Evolutionary conservation across 208 protist genomes (phyloP).

Genomic region (Blechomonas ayalai): DNA sequence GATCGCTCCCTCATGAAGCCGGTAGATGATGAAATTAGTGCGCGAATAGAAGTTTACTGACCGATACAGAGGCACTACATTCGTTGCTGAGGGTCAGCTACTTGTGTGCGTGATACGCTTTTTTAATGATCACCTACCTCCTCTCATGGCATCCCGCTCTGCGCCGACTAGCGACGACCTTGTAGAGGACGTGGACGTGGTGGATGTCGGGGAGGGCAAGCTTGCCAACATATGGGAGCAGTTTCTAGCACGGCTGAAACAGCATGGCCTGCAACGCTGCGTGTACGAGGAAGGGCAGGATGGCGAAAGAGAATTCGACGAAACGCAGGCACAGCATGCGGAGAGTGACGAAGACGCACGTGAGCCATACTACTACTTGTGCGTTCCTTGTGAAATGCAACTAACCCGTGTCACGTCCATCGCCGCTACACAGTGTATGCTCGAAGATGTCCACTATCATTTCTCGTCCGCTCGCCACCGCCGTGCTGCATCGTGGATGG

Average conservation of each 20-base stretch:
- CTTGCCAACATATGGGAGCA: constrained; percentile 51
- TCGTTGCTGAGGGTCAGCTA: too few relatives aligned
- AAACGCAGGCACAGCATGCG: not conserved
- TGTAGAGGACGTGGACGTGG: constrained; percentile 23
- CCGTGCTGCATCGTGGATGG: constrained; percentile 60
- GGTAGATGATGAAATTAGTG: too few relatives aligned
- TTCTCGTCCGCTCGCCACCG: constrained; percentile 70
- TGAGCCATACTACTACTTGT: constrained; percentile 77
- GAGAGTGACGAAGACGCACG: constrained; percentile 16
- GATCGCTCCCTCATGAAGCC: too few relatives aligned
- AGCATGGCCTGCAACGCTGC: constrained; percentile 75
- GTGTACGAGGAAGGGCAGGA: constrained; percentile 24
- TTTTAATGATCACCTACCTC: too few relatives aligned
- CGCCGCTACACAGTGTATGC: constrained; percentile 35
- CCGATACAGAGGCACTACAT: too few relatives aligned
- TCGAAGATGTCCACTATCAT: constrained; percentile 84
- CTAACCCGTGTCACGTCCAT: constrained; percentile 30
- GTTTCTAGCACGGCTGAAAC: constrained; percentile 64
- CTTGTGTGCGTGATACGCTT: too few relatives aligned
- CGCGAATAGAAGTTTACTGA: too few relatives aligned
- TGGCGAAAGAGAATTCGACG: not conserved
- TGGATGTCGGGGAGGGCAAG: constrained; percentile 59
- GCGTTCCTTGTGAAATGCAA: constrained; percentile 69
- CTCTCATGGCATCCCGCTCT: constrained; percentile 51
- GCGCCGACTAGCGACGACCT: constrained; percentile 26